Percentiles rank a stretch among this genome's conserved stretches.
These are phyloP conservation scores for Colletotrichum australisinense DNA, from an alignment of 2,329 filamentous ascomycete species.

Conservation along the genomic window DNA sequence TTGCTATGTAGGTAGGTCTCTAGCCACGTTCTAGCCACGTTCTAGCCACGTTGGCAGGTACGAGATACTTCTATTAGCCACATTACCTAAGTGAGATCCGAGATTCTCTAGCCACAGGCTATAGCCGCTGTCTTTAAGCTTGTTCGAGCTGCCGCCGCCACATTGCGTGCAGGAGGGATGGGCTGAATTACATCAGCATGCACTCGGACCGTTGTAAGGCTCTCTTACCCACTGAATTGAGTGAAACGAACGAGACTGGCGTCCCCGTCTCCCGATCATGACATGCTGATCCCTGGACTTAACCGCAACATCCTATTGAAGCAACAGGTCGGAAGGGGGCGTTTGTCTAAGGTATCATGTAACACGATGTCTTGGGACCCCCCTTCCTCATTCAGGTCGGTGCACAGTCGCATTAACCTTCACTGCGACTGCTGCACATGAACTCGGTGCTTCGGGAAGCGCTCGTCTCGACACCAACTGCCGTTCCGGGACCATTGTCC, in stretches of 20 bases:
- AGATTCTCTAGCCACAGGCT: no score
- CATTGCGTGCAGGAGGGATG: background rate
- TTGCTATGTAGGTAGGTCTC: background rate
- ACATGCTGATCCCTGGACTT: constrained; percentile 20
- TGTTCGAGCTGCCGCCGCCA: constrained; percentile 1
- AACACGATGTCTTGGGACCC: constrained; percentile 21
- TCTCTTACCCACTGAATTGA: constrained; percentile 9
- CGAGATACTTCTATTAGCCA: no score
- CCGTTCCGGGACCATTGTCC: background rate
- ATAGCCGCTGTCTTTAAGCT: background rate
- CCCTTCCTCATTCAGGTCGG: constrained; percentile 4
- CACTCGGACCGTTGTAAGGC: background rate
- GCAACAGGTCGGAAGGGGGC: constrained; percentile 5
- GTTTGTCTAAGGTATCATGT: constrained; percentile 9
- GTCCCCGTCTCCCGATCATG: constrained; percentile 16
- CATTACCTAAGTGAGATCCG: no score
- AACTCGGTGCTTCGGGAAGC: constrained; percentile 20
- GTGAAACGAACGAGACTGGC: constrained; percentile 29
- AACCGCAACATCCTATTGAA: constrained; percentile 19
- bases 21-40: constrained; percentile 12
- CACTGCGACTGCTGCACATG: background rate
- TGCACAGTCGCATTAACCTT: background rate
- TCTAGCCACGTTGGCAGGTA: background rate
- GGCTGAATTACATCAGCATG: background rate
- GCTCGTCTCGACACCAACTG: background rate